phyloP scores from a whole-genome alignment of 2,329 filamentous ascomycete genomes.

The Exophiala aquamarina region DNA sequence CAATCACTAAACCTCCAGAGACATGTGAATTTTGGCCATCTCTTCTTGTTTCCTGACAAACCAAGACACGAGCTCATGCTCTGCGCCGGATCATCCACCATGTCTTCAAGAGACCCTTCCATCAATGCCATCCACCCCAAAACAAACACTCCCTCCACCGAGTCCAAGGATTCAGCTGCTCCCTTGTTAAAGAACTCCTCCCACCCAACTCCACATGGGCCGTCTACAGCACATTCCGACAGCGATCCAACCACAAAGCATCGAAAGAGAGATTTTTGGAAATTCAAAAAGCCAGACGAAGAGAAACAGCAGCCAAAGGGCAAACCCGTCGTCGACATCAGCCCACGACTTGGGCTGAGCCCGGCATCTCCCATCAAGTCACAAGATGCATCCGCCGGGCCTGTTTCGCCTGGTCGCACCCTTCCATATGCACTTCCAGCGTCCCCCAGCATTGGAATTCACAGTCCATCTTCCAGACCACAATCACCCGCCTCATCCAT shows the following conservation, averaged over 20 bases:
- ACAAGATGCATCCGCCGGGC: slow-evolving; percentile 46
- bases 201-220: neutral
- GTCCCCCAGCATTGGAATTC: slow-evolving; percentile 64
- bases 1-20: no score
- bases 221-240: slow-evolving; percentile 1
- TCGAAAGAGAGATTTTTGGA: slow-evolving; percentile 61
- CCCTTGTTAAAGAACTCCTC: slow-evolving; percentile 18
- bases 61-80: neutral
- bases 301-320: slow-evolving; percentile 37
- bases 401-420: slow-evolving; percentile 37
- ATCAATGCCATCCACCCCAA: slow-evolving; percentile 13
- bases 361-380: slow-evolving; percentile 31
- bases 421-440: slow-evolving; percentile 49
- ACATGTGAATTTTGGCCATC: no score
- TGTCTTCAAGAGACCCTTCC: slow-evolving; percentile 17
- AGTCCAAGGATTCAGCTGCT: slow-evolving; percentile 24
- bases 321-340: slow-evolving; percentile 28
- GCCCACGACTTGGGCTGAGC: slow-evolving; percentile 23
- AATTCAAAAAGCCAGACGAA: slow-evolving; percentile 62
- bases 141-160: slow-evolving; percentile 20
- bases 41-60: no score
- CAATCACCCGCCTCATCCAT: slow-evolving; percentile 72
- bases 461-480: slow-evolving; percentile 69
- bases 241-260: slow-evolving; percentile 33
- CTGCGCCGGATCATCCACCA: slow-evolving; percentile 1